Base-by-base conservation (phyloP, 148 eudicot species). In the Chenopodium quinoa region DNA sequence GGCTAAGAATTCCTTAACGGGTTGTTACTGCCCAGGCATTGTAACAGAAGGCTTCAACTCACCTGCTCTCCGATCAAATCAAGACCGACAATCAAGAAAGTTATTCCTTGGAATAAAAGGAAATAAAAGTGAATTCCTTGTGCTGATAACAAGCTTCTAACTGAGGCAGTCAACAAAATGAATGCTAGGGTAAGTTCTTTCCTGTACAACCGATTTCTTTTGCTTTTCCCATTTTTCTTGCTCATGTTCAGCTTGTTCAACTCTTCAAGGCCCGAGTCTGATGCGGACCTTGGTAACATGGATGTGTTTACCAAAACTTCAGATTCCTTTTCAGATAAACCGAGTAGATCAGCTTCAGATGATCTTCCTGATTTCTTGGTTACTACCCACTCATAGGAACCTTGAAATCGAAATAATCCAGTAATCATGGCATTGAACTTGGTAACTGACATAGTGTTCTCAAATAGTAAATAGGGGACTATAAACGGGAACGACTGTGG, bases 51-150 rank as follows among this genome's bases (percentile, higher is more conserved):
- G 65, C 31, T 65, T 77, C 79, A 94, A 84, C 97, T 92, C 62
- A 93, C 92, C 87, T 95, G 98, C 83, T 95, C 97, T 29, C 98
- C 98, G n/a, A 95, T 93, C 91, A 95, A 86, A 87, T 95, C 98
- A 9, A 95, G 93, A 69, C 98, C 98, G 7, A 95, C 94, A 32
- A 89, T 91, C 14, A 93, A 89, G 86, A 95, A 95, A 47, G 98
- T 88, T 46, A 95, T 73, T 56, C 98, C 98, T 88, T 95, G 98
- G 82, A 95, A 95, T 78, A 95, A 64, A n/a, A 95, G 89, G 87
- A 93, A 95, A 82, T 95, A 95, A 86, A 95, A 95, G 82, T 95
- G 98, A 81, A 95, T 88, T 60, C 98, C 98, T 81, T 95, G 97
- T 1, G 98, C 98, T 52, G 98, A 92, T 68, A 95, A 80, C 85